A percentile compares a stretch with the other conserved stretches of the same genome.
Conservation (phyloP, 495 filamentous ascomycete genomes). For the Monascus purpureus region DNA sequence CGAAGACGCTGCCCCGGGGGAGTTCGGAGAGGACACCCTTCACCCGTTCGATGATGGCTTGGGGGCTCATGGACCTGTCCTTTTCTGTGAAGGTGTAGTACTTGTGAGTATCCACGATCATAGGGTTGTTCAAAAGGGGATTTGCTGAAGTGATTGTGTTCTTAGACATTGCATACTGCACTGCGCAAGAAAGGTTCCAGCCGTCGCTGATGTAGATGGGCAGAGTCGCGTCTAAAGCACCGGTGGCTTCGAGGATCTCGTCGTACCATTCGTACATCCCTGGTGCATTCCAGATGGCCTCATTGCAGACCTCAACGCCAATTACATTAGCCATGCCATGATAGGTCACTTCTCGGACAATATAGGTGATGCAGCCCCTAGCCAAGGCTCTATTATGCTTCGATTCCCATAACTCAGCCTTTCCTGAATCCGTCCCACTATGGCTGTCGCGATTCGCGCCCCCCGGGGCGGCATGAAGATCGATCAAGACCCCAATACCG, state of each 20-base stretch:
- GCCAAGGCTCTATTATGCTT: constrained; percentile 17
- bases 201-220: constrained; percentile 42
- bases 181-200: constrained; percentile 28
- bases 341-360: constrained; percentile 23
- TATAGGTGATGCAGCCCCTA: constrained; percentile 24
- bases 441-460: constrained; percentile 36
- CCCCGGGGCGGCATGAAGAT: constrained; percentile 42
- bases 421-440: constrained; percentile 31
- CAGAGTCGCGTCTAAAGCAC: constrained; percentile 26
- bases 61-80: constrained; percentile 29
- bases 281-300: constrained; percentile 27
- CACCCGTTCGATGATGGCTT: constrained; percentile 30
- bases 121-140: constrained; percentile 20
- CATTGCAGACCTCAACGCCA: constrained; percentile 40
- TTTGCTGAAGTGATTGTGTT: constrained; percentile 3
- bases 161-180: constrained; percentile 18
- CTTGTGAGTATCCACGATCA: constrained; percentile 41
- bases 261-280: constrained; percentile 43
- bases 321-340: constrained; percentile 26
- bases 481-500: constrained; percentile 38
- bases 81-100: constrained; percentile 38
- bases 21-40: constrained; percentile 2
- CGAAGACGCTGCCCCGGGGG: constrained; percentile 24
- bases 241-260: constrained; percentile 24
- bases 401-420: constrained; percentile 30